A percentile compares a stretch with the other conserved stretches of the same genome.
phyloP scores from a whole-genome alignment of 129 eudicot species.

The Tagetes patula region DNA sequence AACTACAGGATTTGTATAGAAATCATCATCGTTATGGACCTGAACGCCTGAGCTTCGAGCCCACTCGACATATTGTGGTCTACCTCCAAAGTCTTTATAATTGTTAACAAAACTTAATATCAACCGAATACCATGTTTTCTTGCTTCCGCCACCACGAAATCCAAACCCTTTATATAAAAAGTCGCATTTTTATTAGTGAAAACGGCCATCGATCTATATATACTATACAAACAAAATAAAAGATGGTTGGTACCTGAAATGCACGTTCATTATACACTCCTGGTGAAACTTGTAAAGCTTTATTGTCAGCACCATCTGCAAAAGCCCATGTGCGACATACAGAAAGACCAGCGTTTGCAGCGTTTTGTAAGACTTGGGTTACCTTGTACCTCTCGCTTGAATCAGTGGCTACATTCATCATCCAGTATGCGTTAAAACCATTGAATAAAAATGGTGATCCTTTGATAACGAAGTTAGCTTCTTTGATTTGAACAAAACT shows the following conservation, averaged over 20 bases:
- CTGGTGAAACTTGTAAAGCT: conserved; percentile 71
- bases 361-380: conserved; percentile 53
- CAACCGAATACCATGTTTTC: conserved; percentile 44
- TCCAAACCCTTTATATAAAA: conserved; percentile 47
- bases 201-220: not conserved
- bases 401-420: conserved; percentile 65
- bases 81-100: conserved; percentile 64
- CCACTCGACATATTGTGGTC: conserved; percentile 60
- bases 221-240: not conserved
- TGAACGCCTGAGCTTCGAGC: conserved; percentile 50
- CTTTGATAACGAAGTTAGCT: conserved; percentile 36
- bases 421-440: conserved; percentile 81
- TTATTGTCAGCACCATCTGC: conserved; percentile 55
- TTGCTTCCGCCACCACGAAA: conserved; percentile 64
- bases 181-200: not conserved
- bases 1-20: conserved; percentile 45
- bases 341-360: conserved; percentile 53
- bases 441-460: conserved; percentile 55
- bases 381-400: conserved; percentile 48
- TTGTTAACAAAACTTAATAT: conserved; percentile 62
- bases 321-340: conserved; percentile 82
- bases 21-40: conserved; percentile 40
- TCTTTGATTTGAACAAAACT: conserved; percentile 37
- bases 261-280: conserved; percentile 57
- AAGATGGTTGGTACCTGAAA: conserved; percentile 51